Conservation (phyloP, 768 basidiomycete species). For the Boletus coccyginus region DNA sequence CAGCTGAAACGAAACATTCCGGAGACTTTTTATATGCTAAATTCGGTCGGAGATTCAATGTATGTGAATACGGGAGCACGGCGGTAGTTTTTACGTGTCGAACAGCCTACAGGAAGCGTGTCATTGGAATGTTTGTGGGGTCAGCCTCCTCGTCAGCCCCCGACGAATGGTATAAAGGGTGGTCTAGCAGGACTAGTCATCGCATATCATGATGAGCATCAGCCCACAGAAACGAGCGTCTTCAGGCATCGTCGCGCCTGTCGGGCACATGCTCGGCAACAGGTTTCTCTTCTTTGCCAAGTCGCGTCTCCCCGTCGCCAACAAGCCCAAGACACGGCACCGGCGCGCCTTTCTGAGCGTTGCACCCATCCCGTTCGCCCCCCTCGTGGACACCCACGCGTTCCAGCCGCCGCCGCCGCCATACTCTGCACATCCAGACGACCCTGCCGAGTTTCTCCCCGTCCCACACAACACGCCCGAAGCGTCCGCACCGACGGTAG, state of each 20-base stretch:
- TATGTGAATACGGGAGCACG: not conserved
- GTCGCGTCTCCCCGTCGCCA: constrained; percentile 23
- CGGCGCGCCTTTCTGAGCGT: constrained; percentile 13
- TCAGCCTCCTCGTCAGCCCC: not conserved
- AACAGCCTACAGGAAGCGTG: too few relatives aligned
- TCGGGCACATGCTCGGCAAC: constrained; percentile 15
- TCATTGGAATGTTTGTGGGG: not conserved
- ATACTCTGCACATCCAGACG: constrained; percentile 14
- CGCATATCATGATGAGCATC: constrained; percentile 1
- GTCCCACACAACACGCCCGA: constrained; percentile 31
- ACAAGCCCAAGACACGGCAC: constrained; percentile 13
- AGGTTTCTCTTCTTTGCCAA: constrained; percentile 19
- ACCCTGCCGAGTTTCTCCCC: constrained; percentile 7
- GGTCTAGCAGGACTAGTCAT: not conserved
- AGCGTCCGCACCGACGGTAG: not conserved
- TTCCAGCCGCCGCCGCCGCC: constrained; percentile 29
- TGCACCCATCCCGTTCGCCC: constrained; percentile 26
- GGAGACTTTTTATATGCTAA: not conserved
- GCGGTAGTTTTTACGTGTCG: not conserved
- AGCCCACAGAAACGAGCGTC: constrained; percentile 9
- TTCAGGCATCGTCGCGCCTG: constrained; percentile 2
- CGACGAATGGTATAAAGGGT: not conserved
- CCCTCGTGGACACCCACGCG: constrained; percentile 24
- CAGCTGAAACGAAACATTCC: constrained; percentile 6
- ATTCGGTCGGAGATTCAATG: constrained; percentile 13